Evolutionary conservation across 345 rosid genomes (phyloP), one percentile per base, ranked within the genome.

Genomic region (Rhodamnia argentea): DNA sequence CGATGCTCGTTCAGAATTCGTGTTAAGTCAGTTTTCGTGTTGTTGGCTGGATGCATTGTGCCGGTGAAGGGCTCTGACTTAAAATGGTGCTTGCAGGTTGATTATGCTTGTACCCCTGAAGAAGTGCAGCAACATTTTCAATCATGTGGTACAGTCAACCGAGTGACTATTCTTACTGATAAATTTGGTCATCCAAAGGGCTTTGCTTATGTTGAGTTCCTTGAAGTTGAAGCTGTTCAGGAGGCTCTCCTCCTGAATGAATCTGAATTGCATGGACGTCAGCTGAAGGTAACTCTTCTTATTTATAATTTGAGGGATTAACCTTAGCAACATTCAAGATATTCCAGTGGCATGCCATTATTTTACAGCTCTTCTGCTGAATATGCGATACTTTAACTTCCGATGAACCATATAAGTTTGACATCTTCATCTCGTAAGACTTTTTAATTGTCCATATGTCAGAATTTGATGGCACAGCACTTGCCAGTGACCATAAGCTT

Each of bases 91-190:
- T 37, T 70, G 81, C 47, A 97, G 99, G 99, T 97, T 89, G 99
- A 97, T 87, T 97, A 96, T 87, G 95, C 96, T 4, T 97, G 99
- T 90, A 96, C 99, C 22, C 99, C 99, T 51, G 99, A 97, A 92
- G 99, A 97, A 92, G 99, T 97, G 85, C 99, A 96, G 89, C 99
- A 95, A 87, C 99, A 97, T 93, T 97, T 97, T 85, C 98, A 97
- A 89, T 89, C 99, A 52, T 97, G 99, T 82, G 99, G 99, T 87
- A 97, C 98, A 32, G 99, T 97, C 56, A 96, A 97, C 86, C 88
- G 99, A 74, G 99, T 97, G 74, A 96, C 99, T 16, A 96, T 97
- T 91, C 92, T 95, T 85, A 95, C 99, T 3, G 99, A 97, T 94
- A 95, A 97, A 84, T 96, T 64, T 57, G 99, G 99, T 60, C 99